Evolutionary conservation across 106 monocot genomes (phyloP).

Genomic region (Ottelia alismoides): DNA sequence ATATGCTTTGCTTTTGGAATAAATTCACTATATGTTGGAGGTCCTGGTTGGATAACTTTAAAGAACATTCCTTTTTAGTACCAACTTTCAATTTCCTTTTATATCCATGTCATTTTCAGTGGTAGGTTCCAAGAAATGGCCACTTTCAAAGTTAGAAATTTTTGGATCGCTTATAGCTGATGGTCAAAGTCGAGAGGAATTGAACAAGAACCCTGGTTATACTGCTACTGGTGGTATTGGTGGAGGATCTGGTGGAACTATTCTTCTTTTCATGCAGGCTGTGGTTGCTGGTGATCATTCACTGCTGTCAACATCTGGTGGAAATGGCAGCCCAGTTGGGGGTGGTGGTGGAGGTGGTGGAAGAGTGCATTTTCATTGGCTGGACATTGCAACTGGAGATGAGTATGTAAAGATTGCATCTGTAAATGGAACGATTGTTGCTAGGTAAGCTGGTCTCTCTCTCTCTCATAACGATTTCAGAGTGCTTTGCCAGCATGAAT

Average conservation of each 20-base stretch:
- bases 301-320: conserved; percentile 63
- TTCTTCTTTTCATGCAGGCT: conserved; percentile 70
- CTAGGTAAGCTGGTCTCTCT: conserved; percentile 38
- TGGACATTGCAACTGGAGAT: conserved; percentile 74
- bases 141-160: conserved; percentile 61
- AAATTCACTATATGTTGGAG: no score
- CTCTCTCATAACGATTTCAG: no score
- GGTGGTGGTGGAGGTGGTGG: conserved; percentile 93
- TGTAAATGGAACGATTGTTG: conserved; percentile 56
- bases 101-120: no score
- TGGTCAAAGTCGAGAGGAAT: conserved; percentile 43
- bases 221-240: conserved; percentile 58
- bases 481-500: no score
- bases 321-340: conserved; percentile 62
- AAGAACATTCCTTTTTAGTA: no score
- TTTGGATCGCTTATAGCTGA: conserved; percentile 67
- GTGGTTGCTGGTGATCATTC: conserved; percentile 46
- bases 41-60: no score
- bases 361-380: conserved; percentile 94
- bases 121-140: conserved; percentile 91
- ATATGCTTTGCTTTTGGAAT: no score
- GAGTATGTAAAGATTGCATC: conserved; percentile 81
- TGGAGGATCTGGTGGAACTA: conserved; percentile 88
- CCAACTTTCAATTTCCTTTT: no score
- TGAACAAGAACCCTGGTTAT: conserved; percentile 22